Percentiles rank a stretch among this genome's conserved stretches.
phyloP scores from a whole-genome alignment of 768 basidiomycete species.

The Russula foetens region DNA sequence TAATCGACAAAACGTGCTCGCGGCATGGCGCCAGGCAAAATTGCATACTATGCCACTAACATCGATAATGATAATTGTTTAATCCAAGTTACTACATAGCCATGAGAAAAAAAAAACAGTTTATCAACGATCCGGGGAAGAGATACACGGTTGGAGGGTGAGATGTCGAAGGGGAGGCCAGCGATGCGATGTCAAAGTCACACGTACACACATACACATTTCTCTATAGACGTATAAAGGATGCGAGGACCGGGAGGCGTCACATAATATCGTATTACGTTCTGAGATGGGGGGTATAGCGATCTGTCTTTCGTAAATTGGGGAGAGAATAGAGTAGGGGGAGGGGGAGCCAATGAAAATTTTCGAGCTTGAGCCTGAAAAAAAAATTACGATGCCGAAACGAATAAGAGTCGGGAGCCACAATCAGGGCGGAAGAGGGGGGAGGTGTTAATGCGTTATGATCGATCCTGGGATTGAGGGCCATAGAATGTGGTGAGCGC shows the following conservation, averaged over 20 bases:
- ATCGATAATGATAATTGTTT: neutral
- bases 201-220: neutral
- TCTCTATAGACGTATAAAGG: slow-evolving; percentile 8
- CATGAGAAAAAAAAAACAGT: neutral
- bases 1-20: no score
- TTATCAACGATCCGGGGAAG: neutral
- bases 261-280: slow-evolving; percentile 9
- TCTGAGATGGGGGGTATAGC: neutral
- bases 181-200: neutral
- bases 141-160: neutral
- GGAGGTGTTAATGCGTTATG: neutral
- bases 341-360: neutral
- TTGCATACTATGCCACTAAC: no score
- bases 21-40: no score
- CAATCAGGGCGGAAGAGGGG: neutral
- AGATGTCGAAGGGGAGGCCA: neutral
- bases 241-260: neutral
- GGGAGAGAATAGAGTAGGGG: neutral
- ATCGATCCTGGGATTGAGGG: neutral
- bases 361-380: neutral
- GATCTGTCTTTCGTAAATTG: neutral
- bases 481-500: slow-evolving; percentile 37
- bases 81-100: slow-evolving; percentile 4
- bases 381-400: no score
- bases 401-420: neutral